phyloP scores from a whole-genome alignment of 164 flowering plant genomes.

The Umbellularia californica region DNA sequence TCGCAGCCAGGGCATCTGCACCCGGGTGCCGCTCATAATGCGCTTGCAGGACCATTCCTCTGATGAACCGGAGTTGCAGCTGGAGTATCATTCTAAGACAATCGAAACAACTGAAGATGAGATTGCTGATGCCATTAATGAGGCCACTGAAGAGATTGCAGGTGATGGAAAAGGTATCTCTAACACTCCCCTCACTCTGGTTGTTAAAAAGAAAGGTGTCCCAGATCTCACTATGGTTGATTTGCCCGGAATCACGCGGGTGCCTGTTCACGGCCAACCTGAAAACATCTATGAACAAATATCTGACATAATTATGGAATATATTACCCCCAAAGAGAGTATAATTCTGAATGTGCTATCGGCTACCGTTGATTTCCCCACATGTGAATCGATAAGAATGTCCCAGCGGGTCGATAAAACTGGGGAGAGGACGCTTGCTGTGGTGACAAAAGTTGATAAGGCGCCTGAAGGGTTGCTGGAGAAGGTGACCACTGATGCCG shows the following conservation, averaged over 20 bases:
- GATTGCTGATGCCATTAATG: slow-evolving; percentile 22
- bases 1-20: slow-evolving; percentile 18
- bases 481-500: slow-evolving; percentile 34
- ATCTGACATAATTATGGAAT: slow-evolving; percentile 32
- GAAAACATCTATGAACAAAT: slow-evolving; percentile 48
- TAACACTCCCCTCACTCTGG: slow-evolving; percentile 27
- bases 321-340: slow-evolving; percentile 37
- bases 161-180: slow-evolving; percentile 39
- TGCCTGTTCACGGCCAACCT: slow-evolving; percentile 47
- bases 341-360: slow-evolving; percentile 46
- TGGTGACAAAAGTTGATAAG: slow-evolving; percentile 43
- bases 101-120: slow-evolving; percentile 20
- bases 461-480: slow-evolving; percentile 32
- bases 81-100: slow-evolving; percentile 20
- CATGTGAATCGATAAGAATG: slow-evolving; percentile 54
- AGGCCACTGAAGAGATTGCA: slow-evolving; percentile 35
- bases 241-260: slow-evolving; percentile 43
- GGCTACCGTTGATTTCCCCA: slow-evolving; percentile 42
- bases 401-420: slow-evolving; percentile 40
- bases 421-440: slow-evolving; percentile 43
- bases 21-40: slow-evolving; percentile 19
- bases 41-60: slow-evolving; percentile 2
- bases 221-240: slow-evolving; percentile 33
- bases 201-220: slow-evolving; percentile 32
- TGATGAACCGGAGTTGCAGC: not conserved